Evolutionary conservation across 2,329 filamentous ascomycete genomes (phyloP), one percentile per base, ranked within the genome.

Genomic region (Aspergillus nomiae): DNA sequence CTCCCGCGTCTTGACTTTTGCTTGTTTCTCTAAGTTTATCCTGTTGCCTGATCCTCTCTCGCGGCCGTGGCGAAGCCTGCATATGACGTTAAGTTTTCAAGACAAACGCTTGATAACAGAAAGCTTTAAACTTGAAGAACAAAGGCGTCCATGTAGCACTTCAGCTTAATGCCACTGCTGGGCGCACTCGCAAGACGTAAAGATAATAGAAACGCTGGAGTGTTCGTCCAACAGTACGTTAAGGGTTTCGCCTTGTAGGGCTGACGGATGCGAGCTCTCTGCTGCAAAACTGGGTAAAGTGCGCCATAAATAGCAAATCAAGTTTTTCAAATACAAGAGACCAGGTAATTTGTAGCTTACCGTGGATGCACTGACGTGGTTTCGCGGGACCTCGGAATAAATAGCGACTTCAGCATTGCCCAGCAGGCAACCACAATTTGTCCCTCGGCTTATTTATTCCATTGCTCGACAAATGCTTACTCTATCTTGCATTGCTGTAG

Each of bases 101-200:
- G 24, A 46, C n/a, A 11, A 45, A 45, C 9, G 1, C 4, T 12
- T 12, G 9, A 24, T 5, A 38, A 19, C 14, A 38, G 7, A 38
- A 19, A 38, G 7, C 1, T 2, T 38, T 7, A n/a, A 3, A 41
- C 5, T 38, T 7, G 9, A 3, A 41, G 4, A n/a, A 4, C 1
- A 10, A n/a, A 41, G 38, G 19, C 1, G 3, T 41, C 3, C 19
- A 41, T 1, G 19, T n/a, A 10, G 3, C 7, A 3, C 0, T 41
- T n/a, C 16, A 1, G 7, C 3, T n/a, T 19, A 10, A 10, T 10
- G 14, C n/a, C n/a, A 19, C 3, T 9, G 16, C 9, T 41, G 19
- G 38, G 38, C 10, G 0, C 16, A n/a, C 7, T 9, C 7, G 2
- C 34, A 36, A 9, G 1, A 10, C 9, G 16, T 41, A 7, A 8